Evolutionary conservation across 805 yeast genomes (phyloP).

Genomic region (Wickerhamomyces chaumierensis): DNA sequence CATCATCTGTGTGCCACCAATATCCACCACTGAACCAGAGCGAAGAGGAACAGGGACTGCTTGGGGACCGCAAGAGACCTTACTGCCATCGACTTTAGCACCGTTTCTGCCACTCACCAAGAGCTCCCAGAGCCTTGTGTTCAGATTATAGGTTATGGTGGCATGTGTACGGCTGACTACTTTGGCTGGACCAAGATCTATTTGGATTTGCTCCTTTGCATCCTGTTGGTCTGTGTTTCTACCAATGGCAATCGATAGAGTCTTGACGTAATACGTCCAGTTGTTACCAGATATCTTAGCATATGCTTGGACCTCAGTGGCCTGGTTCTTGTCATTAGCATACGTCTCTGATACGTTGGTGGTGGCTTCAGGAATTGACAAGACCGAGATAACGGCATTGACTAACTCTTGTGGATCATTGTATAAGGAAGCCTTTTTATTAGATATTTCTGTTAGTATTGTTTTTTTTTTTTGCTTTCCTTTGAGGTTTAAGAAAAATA

Average conservation of each 20-base stretch:
- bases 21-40: conserved; percentile 86
- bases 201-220: conserved; percentile 37
- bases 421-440: conserved; percentile 23
- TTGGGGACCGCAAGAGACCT: conserved; percentile 32
- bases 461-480: too few relatives aligned
- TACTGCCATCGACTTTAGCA: conserved; percentile 68
- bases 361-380: conserved; percentile 60
- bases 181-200: conserved; percentile 93
- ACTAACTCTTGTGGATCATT: conserved; percentile 56
- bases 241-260: conserved; percentile 70
- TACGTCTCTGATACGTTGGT: conserved; percentile 66
- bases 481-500: too few relatives aligned
- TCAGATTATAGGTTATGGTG: conserved; percentile 62
- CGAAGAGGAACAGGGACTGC: conserved; percentile 43
- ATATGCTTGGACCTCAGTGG: conserved; percentile 86
- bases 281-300: conserved; percentile 88
- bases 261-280: conserved; percentile 92
- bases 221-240: conserved; percentile 45
- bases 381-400: conserved; percentile 61
- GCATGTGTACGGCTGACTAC: conserved; percentile 95
- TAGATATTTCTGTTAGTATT: conserved; percentile 7
- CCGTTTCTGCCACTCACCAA: conserved; percentile 85
- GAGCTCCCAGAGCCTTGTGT: conserved; percentile 76
- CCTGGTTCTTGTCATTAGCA: conserved; percentile 59
- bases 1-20: conserved; percentile 99